phyloP scores from a whole-genome alignment of 1,284 basidiomycete species.

The Sphaerobolus stellatus region DNA sequence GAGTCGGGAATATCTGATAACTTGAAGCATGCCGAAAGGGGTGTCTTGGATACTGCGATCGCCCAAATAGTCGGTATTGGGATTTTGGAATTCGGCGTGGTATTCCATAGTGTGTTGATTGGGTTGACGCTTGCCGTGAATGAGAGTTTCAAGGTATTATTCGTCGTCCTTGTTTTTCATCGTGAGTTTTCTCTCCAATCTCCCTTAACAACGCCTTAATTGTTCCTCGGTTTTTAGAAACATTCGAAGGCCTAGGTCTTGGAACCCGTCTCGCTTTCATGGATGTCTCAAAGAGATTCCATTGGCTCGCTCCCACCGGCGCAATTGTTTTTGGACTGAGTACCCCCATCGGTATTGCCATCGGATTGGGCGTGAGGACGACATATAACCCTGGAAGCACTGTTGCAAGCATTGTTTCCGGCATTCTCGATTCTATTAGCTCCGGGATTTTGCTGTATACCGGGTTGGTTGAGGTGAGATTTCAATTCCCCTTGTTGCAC shows the following conservation, averaged over 20 bases:
- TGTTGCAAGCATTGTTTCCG: constrained; percentile 77
- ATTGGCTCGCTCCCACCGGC: constrained; percentile 62
- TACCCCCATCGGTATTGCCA: constrained; percentile 82
- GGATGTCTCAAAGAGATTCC: constrained; percentile 56
- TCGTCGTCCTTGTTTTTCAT: constrained; percentile 90
- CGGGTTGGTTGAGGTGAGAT: constrained; percentile 79
- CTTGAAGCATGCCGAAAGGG: background rate
- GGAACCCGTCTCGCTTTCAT: constrained; percentile 83
- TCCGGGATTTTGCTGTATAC: constrained; percentile 92
- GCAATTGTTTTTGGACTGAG: constrained; percentile 75
- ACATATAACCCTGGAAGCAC: constrained; percentile 80
- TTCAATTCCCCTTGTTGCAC: background rate
- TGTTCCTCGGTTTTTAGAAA: constrained; percentile 50
- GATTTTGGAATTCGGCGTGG: constrained; percentile 90
- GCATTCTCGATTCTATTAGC: constrained; percentile 82
- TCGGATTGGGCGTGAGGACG: constrained; percentile 78
- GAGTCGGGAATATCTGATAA: constrained; percentile 12
- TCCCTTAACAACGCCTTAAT: constrained; percentile 1
- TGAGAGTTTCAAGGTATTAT: constrained; percentile 77
- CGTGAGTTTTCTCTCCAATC: constrained; percentile 46
- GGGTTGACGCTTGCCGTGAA: constrained; percentile 92
- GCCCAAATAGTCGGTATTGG: constrained; percentile 85
- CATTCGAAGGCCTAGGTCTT: constrained; percentile 88
- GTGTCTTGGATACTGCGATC: constrained; percentile 43
- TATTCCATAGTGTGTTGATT: constrained; percentile 88